A percentile compares a stretch with the other conserved stretches of the same genome.
Conservation (phyloP, 306 rosid species). For the Corylus heterophylla region DNA sequence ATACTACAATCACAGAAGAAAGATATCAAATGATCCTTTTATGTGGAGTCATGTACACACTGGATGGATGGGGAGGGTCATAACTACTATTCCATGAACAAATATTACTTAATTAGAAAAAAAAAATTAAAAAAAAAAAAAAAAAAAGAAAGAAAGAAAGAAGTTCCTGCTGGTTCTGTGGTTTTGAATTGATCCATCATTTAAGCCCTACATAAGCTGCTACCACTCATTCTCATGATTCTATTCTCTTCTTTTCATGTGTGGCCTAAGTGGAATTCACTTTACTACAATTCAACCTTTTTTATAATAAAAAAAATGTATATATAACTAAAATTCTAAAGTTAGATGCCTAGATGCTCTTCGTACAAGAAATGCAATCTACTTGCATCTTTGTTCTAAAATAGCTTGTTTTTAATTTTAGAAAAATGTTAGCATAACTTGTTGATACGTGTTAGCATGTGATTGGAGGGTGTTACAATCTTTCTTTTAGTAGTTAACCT, state of each 20-base stretch:
- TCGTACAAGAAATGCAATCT: slow-evolving; percentile 9
- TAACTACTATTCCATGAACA: slow-evolving; percentile 1
- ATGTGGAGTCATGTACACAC: not conserved
- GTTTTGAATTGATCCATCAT: slow-evolving; percentile 17
- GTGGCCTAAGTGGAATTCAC: slow-evolving; percentile 23
- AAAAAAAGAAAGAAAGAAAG: not conserved
- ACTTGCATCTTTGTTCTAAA: not conserved
- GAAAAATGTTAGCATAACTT: too few relatives aligned
- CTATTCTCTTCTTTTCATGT: slow-evolving; percentile 17
- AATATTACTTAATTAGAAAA: not conserved
- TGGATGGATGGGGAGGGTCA: not conserved
- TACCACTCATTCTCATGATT: slow-evolving; percentile 30
- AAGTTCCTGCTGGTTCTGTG: not conserved
- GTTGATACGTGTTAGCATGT: too few relatives aligned
- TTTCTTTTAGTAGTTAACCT: too few relatives aligned
- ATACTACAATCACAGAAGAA: slow-evolving; percentile 5
- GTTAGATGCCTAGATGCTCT: not conserved
- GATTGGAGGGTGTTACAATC: too few relatives aligned
- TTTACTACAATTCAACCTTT: slow-evolving; percentile 20
- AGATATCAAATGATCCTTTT: slow-evolving; percentile 13
- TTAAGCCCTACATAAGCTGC: slow-evolving; percentile 19
- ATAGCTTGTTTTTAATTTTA: not conserved
- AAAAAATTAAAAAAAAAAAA: not conserved
- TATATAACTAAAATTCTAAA: not conserved
- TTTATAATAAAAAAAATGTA: too few relatives aligned